Evolutionary conservation across 305 asterid species (phyloP), one percentile per base, ranked within the genome.

Genomic region (Stenogyne calaminthoides): DNA sequence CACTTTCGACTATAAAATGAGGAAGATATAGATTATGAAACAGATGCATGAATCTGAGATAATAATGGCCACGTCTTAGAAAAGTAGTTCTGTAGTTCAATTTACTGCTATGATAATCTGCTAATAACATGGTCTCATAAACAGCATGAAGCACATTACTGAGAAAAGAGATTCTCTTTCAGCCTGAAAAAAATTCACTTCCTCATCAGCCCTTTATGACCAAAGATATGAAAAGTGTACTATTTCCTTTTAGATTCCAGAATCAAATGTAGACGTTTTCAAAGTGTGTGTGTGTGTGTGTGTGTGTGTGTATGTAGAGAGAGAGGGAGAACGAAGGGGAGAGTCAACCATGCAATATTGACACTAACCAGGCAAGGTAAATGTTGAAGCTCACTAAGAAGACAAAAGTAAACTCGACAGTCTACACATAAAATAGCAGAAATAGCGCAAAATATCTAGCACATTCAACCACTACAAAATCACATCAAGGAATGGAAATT

Each of bases 1-100:
- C 63, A 67, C 52, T 58, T 60, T 67, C 57, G 40, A 75, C 72
- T 25, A 44, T 62, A 69, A 70, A 68, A 76, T 27, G 47, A 15
- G 56, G 56, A 63, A 58, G 55, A 34, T 64, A 62, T n/a, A 51
- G 16, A 54, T 37, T 12, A 49, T 15, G 66, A 66, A 51, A 16
- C 56, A 58, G 51, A 55, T 25, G 68, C 14, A 46, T 66, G 73
- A 66, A 64, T 64, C 40, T 32, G 59, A 58, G 57, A 70, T 64
- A 16, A 47, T 47, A 64, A 64, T 64, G 27, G 49, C 59, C 25
- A 47, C 19, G 56, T 32, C 72, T 12, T 64, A 7, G 59, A 36
- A 44, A 51, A 55, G 51, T 44, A 34, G 56, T 27, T 16, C 40
- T 47, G 37, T 44, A 34, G 46, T 47, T 25, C 72, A 66, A 7